These are phyloP conservation scores for Trichoderma orchidacearum DNA, from an alignment of 495 filamentous ascomycete species.

Conservation along the genomic window DNA sequence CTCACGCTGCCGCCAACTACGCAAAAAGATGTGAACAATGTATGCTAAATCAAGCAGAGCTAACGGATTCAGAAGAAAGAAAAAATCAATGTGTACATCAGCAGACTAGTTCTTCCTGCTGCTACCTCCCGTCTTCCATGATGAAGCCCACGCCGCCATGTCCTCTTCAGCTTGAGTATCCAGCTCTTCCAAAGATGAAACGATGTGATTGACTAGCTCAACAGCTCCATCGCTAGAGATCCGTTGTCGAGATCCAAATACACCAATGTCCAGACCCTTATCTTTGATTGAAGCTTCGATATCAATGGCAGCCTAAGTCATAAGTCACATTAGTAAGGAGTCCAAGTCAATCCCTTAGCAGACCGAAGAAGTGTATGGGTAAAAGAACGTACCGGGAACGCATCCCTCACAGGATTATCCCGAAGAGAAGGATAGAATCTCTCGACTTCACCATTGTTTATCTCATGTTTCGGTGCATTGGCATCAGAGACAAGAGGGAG, in stretches of 20 bases:
- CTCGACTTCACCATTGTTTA: background rate
- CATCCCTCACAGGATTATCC: slow-evolving; percentile 11
- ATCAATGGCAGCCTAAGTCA: slow-evolving; percentile 35
- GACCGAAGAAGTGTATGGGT: background rate
- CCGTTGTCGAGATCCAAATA: slow-evolving; percentile 24
- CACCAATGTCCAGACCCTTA: slow-evolving; percentile 36
- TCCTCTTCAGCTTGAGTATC: background rate
- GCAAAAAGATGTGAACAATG: background rate
- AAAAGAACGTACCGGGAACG: slow-evolving; percentile 20
- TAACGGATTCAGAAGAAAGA: background rate
- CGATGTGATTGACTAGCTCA: background rate
- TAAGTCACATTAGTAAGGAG: slow-evolving; percentile 7
- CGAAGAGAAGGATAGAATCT: background rate
- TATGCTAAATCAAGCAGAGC: background rate
- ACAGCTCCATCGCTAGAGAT: slow-evolving; percentile 4
- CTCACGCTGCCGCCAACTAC: too few relatives aligned
- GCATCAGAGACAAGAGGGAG: too few relatives aligned
- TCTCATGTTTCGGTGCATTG: too few relatives aligned
- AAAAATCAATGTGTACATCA: too few relatives aligned
- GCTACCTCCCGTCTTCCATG: background rate
- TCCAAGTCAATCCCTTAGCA: too few relatives aligned
- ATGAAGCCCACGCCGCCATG: background rate
- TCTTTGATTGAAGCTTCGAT: slow-evolving; percentile 34
- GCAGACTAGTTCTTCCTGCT: background rate
- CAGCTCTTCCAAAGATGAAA: background rate